These are phyloP conservation scores for Pseudopithomyces chartarum DNA, from an alignment of 2,329 filamentous ascomycete genomes.

Conservation along the genomic window DNA sequence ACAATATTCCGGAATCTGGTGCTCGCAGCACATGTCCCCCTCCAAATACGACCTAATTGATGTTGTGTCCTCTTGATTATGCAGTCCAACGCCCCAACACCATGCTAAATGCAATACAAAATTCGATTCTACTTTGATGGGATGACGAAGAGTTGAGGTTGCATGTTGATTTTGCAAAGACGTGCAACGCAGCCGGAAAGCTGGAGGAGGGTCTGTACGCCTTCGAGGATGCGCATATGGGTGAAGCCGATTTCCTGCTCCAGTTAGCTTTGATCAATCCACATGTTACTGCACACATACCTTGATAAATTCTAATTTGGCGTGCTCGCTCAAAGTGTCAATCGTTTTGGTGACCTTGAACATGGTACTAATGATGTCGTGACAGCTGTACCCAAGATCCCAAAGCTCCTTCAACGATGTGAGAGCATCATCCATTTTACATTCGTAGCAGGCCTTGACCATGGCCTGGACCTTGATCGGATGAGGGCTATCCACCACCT, in stretches of 20 bases:
- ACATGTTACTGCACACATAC: conserved; percentile 14
- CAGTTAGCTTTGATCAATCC: neutral
- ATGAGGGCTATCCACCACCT: conserved; percentile 94
- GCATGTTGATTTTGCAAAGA: conserved; percentile 96
- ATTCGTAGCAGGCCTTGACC: conserved; percentile 96
- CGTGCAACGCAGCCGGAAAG: conserved; percentile 90
- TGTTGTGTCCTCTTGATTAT: neutral
- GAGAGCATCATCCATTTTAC: conserved; percentile 84
- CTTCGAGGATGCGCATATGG: conserved; percentile 98
- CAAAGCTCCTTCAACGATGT: conserved; percentile 89
- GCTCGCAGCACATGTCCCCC: neutral
- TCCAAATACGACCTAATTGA: neutral
- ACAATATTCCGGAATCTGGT: neutral
- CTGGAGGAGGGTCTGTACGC: conserved; percentile 92
- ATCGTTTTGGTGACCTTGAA: conserved; percentile 98
- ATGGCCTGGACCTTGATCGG: conserved; percentile 98
- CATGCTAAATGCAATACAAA: conserved; percentile 37
- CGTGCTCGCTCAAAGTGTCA: conserved; percentile 86
- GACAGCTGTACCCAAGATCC: conserved; percentile 94
- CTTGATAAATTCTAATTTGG: conserved; percentile 95
- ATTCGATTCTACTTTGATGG: conserved; percentile 18
- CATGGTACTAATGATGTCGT: conserved; percentile 99
- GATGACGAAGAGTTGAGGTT: conserved; percentile 75
- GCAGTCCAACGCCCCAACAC: conserved; percentile 28
- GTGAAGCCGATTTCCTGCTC: conserved; percentile 90